These are phyloP conservation scores for Podaxis rugospora DNA, from an alignment of 768 basidiomycete genomes.

Conservation along the genomic window DNA sequence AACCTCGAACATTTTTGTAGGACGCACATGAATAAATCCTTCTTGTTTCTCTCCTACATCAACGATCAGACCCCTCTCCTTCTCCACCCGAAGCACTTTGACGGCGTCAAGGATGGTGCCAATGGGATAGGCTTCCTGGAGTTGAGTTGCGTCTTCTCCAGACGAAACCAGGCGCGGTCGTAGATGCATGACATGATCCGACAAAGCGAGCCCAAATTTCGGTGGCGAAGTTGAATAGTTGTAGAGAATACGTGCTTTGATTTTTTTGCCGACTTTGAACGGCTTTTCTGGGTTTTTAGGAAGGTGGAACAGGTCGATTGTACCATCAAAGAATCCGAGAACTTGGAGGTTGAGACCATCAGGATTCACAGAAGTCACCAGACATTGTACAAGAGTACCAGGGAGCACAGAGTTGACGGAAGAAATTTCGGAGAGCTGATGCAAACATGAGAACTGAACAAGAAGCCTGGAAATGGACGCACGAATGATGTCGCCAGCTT, in stretches of 20 bases:
- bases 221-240: constrained; percentile 73
- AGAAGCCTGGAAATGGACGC: constrained; percentile 19
- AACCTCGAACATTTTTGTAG: constrained; percentile 3
- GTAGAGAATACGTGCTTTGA: constrained; percentile 84
- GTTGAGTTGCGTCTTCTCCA: constrained; percentile 17
- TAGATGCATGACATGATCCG: constrained; percentile 66
- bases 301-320: constrained; percentile 79
- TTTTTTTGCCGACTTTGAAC: constrained; percentile 65
- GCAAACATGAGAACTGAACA: neutral
- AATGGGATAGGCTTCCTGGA: constrained; percentile 64
- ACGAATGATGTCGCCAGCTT: constrained; percentile 54
- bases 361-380: constrained; percentile 73
- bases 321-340: constrained; percentile 89
- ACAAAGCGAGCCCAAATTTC: constrained; percentile 76
- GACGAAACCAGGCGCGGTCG: constrained; percentile 30
- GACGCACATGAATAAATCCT: constrained; percentile 85
- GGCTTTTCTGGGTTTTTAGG: constrained; percentile 34
- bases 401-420: constrained; percentile 83
- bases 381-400: constrained; percentile 73
- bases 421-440: constrained; percentile 70
- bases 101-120: constrained; percentile 71
- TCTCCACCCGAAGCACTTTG: constrained; percentile 69
- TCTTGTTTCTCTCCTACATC: constrained; percentile 58
- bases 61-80: constrained; percentile 78
- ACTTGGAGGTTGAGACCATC: constrained; percentile 84